phyloP scores from a whole-genome alignment of 805 yeast genomes.

The Suhomyces kilbournensis region DNA sequence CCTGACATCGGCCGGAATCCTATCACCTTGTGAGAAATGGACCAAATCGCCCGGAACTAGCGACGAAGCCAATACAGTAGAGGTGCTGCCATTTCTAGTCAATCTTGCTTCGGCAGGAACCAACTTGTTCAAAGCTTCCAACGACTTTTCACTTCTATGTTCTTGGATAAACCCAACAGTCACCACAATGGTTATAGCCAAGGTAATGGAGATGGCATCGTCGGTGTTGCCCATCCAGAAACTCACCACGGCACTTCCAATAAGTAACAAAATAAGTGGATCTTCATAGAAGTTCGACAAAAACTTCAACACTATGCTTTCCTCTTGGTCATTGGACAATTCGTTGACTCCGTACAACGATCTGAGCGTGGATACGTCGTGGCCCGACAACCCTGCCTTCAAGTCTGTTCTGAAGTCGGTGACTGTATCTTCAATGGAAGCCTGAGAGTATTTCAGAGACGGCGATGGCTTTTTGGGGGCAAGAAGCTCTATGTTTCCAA shows the following conservation, averaged over 20 bases:
- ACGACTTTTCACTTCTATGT: slow-evolving; percentile 88
- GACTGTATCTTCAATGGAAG: slow-evolving; percentile 64
- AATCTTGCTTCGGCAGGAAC: slow-evolving; percentile 97
- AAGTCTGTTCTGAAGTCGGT: slow-evolving; percentile 60
- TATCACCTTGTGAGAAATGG: slow-evolving; percentile 85
- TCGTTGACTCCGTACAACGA: slow-evolving; percentile 80
- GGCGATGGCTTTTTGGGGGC: slow-evolving; percentile 41
- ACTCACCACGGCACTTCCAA: slow-evolving; percentile 85
- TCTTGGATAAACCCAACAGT: slow-evolving; percentile 98
- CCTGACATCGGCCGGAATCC: slow-evolving; percentile 94
- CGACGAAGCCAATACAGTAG: slow-evolving; percentile 78
- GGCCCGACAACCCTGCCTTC: slow-evolving; percentile 58
- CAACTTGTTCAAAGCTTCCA: slow-evolving; percentile 86
- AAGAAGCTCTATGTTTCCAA: slow-evolving; percentile 18
- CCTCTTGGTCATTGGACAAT: slow-evolving; percentile 72
- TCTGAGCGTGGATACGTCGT: slow-evolving; percentile 71
- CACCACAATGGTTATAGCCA: slow-evolving; percentile 90
- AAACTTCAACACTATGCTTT: slow-evolving; percentile 68
- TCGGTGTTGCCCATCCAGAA: slow-evolving; percentile 94
- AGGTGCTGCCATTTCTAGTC: slow-evolving; percentile 74
- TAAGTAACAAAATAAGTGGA: slow-evolving; percentile 81
- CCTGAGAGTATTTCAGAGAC: slow-evolving; percentile 60
- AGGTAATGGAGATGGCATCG: slow-evolving; percentile 90
- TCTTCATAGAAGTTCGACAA: slow-evolving; percentile 81
- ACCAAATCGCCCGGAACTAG: slow-evolving; percentile 97